A percentile compares a stretch with the other conserved stretches of the same genome.
phyloP scores from a whole-genome alignment of 2,329 filamentous ascomycete genomes.

The Zelopaecilomyces penicillatus region DNA sequence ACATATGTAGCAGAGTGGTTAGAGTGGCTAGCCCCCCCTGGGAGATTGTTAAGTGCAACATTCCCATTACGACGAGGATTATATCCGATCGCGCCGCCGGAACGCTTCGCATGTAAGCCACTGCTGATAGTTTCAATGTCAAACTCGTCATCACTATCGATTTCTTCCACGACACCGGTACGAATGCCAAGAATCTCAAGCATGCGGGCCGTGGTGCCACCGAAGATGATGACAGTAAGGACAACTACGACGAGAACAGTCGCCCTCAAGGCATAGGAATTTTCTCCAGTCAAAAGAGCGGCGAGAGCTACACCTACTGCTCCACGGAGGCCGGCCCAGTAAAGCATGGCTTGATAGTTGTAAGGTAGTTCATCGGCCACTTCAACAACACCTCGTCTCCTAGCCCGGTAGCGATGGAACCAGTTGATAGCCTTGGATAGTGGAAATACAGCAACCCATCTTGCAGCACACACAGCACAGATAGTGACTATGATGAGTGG shows the following conservation, averaged over 20 bases:
- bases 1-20: slow-evolving; percentile 39
- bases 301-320: slow-evolving; percentile 93
- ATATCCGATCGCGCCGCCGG: slow-evolving; percentile 69
- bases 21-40: slow-evolving; percentile 20
- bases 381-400: slow-evolving; percentile 58
- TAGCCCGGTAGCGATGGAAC: slow-evolving; percentile 79
- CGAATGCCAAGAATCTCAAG: slow-evolving; percentile 94
- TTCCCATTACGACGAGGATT: slow-evolving; percentile 59
- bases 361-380: slow-evolving; percentile 83
- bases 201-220: slow-evolving; percentile 95
- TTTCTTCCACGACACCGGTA: slow-evolving; percentile 92
- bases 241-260: slow-evolving; percentile 98
- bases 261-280: slow-evolving; percentile 74
- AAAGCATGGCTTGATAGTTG: slow-evolving; percentile 99
- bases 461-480: slow-evolving; percentile 80
- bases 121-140: slow-evolving; percentile 75
- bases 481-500: slow-evolving; percentile 91
- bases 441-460: slow-evolving; percentile 93
- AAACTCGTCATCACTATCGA: slow-evolving; percentile 97
- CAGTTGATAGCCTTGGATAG: slow-evolving; percentile 85
- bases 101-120: slow-evolving; percentile 72
- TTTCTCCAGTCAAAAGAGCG: slow-evolving; percentile 74
- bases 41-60: slow-evolving; percentile 48
- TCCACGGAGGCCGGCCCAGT: slow-evolving; percentile 92
- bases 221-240: slow-evolving; percentile 96